Evolutionary conservation across 164 flowering plant species (phyloP).

Genomic region (Protea cynaroides): DNA sequence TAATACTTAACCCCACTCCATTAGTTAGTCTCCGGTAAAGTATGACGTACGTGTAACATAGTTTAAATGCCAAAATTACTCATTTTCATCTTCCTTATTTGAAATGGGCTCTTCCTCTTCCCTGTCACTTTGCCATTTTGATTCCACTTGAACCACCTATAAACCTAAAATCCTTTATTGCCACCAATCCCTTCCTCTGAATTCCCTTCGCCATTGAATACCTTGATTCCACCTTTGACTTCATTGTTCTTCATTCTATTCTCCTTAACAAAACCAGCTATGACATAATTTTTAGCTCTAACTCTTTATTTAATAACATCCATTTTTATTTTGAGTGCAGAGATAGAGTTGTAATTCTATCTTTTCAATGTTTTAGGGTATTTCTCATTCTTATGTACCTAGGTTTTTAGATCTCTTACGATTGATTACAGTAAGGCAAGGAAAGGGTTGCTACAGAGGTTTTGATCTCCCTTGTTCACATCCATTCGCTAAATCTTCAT

Average conservation of each 20-base stretch:
- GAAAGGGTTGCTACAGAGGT: background rate
- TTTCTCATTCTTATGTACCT: background rate
- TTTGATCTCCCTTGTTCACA: background rate
- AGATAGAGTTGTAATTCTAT: no score
- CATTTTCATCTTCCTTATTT: constrained; percentile 3
- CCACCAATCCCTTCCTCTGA: background rate
- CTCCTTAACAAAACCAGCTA: constrained; percentile 79
- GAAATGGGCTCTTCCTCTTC: constrained; percentile 27
- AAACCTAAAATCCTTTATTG: background rate
- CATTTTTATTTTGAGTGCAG: constrained; percentile 12
- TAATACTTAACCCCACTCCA: no score
- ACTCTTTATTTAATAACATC: constrained; percentile 19
- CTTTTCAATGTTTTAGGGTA: constrained; percentile 2
- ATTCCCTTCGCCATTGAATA: constrained; percentile 41
- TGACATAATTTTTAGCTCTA: constrained; percentile 21
- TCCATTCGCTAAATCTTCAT: no score
- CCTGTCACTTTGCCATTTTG: constrained; percentile 20
- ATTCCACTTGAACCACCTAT: background rate
- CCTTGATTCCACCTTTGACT: constrained; percentile 69
- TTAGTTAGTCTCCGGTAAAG: no score
- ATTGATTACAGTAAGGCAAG: no score
- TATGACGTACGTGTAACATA: no score
- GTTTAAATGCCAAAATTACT: no score
- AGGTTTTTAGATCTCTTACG: background rate
- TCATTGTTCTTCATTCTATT: constrained; percentile 65